Base-by-base conservation (phyloP, 176 grass and related monocot species). In the Oryza meyeriana region DNA sequence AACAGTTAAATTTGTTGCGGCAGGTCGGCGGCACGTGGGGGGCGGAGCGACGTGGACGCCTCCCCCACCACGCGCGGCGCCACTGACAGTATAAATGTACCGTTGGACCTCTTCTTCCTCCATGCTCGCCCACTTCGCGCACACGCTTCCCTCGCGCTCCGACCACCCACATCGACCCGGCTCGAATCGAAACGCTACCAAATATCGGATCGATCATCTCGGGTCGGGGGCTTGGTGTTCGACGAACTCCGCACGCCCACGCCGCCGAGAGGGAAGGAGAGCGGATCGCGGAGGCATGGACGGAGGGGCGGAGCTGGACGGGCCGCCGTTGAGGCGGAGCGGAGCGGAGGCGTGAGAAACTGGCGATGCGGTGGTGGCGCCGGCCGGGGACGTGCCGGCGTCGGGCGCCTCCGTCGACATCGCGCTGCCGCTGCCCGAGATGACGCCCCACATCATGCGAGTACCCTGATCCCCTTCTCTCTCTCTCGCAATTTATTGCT, bases 401-500 rank as follows among this genome's bases (percentile, higher is more conserved):
- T 90, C 83, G n/a, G 0, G 66, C 26, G 40, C 85, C 5, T 30
- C 85, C 12, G 71, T 99, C 78, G 93, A 99, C 77, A 99, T 95
- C 85, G 71, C 87, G 36, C 82, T 99, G 39, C 89, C 91, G 40
- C 89, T 99, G 4, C 79, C 80, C 4, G 82, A 93, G 50, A 95
- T 95, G 89, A 87, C 85, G 29, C 91, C 93, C 41, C 85, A 50
- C 47, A 83, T 99, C 85, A 86, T 95, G 96, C 90, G 52, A 95
- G 90, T 83, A 42, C 69, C 69, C 55, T 76, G 16, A 28, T 34
- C 45, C 55, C 41, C 45, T 22, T 17, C 62, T 1, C 29, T 26
- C n/a, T n/a, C n/a, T n/a, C n/a, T n/a, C n/a, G n/a, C n/a, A n/a
- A n/a, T n/a, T n/a, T n/a, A n/a, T n/a, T n/a, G n/a, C n/a, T n/a